Evolutionary conservation across 306 rosid species (phyloP).

Genomic region (Malus fusca): DNA sequence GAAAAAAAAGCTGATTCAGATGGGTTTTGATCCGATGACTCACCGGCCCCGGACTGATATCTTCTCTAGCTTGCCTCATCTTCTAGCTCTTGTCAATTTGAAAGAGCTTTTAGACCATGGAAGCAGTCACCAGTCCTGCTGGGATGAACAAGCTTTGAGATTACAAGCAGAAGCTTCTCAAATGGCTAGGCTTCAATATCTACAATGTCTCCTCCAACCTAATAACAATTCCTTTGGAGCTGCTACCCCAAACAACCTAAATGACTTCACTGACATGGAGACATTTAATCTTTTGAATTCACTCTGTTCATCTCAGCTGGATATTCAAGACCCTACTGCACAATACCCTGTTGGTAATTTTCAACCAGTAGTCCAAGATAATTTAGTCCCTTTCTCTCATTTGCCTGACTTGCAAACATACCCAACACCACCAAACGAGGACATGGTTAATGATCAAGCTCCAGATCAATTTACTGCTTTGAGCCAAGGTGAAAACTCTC

Average conservation of each 20-base stretch:
- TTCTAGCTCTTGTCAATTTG: conserved; percentile 57
- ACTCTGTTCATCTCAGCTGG: conserved; percentile 20
- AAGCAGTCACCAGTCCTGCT: conserved; percentile 13
- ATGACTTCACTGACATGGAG: conserved; percentile 25
- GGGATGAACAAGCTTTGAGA: conserved; percentile 46
- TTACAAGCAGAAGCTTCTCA: conserved; percentile 53
- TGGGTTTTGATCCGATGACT: conserved; percentile 64
- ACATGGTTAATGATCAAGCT: conserved; percentile 11
- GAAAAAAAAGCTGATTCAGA: conserved; percentile 55
- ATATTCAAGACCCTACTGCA: conserved; percentile 10
- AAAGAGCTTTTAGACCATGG: conserved; percentile 43
- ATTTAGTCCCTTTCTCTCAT: conserved; percentile 38
- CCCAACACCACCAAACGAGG: conserved; percentile 10
- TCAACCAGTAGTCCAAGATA: conserved; percentile 12
- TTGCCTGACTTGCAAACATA: conserved; percentile 38
- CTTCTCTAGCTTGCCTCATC: conserved; percentile 54
- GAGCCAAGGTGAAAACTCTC: conserved; percentile 20
- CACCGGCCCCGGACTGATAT: conserved; percentile 57
- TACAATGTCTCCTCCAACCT: conserved; percentile 42
- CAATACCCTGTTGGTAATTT: conserved; percentile 4
- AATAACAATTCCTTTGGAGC: not conserved
- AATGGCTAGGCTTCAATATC: conserved; percentile 45
- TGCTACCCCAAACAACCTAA: conserved; percentile 9
- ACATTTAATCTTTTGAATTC: conserved; percentile 25
- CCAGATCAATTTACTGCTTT: conserved; percentile 13